Evolutionary conservation across 495 filamentous ascomycete species (phyloP).

Genomic region (Ramalina intermedia): DNA sequence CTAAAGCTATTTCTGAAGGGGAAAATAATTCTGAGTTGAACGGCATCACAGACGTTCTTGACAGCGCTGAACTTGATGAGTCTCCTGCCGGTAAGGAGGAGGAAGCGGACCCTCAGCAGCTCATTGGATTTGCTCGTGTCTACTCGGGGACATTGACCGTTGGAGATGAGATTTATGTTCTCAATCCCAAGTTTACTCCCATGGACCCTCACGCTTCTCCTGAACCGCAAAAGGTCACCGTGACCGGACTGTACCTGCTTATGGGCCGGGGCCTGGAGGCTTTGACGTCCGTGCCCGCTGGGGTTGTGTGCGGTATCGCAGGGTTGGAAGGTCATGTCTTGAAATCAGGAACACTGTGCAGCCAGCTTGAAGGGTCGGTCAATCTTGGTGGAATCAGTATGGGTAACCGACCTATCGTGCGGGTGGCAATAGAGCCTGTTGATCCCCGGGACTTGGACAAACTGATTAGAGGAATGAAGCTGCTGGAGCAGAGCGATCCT

Average conservation of each 20-base stretch:
- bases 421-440: conserved; percentile 81
- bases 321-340: conserved; percentile 83
- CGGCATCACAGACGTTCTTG: conserved; percentile 39
- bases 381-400: conserved; percentile 82
- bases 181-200: conserved; percentile 84
- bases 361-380: conserved; percentile 71
- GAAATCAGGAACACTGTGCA: conserved; percentile 90
- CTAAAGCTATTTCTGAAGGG: conserved; percentile 42
- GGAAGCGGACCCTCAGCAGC: conserved; percentile 58
- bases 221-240: conserved; percentile 66
- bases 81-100: conserved; percentile 25
- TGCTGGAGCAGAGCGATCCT: conserved; percentile 90
- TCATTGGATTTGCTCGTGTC: conserved; percentile 88
- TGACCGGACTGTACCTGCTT: conserved; percentile 83
- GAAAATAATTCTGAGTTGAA: conserved; percentile 23
- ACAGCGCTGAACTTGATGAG: conserved; percentile 34
- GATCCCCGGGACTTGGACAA: conserved; percentile 81
- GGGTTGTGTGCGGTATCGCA: conserved; percentile 90
- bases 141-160: conserved; percentile 83
- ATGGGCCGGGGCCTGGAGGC: conserved; percentile 87
- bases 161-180: conserved; percentile 79
- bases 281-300: conserved; percentile 73
- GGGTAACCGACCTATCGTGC: conserved; percentile 74
- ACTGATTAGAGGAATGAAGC: conserved; percentile 75
- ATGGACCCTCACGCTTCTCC: conserved; percentile 59